Conservation (phyloP, 108 stramenopile genomes). For the Pelagomonas calceolata region DNA sequence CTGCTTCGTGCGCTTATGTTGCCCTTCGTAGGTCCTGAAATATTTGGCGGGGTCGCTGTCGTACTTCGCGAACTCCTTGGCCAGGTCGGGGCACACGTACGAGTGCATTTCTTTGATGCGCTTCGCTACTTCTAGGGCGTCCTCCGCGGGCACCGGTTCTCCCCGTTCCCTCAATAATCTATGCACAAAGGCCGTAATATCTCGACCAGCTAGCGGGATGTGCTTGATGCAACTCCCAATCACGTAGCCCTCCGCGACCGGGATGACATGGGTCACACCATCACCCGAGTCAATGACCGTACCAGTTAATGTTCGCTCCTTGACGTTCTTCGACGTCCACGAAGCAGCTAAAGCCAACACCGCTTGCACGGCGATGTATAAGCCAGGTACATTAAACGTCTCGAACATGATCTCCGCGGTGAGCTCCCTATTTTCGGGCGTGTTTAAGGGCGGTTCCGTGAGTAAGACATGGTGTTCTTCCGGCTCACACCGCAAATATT, state of each 20-base stretch:
- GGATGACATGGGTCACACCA: slow-evolving; percentile 60
- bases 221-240: slow-evolving; percentile 58
- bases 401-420: slow-evolving; percentile 70
- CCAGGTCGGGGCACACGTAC: slow-evolving; percentile 52
- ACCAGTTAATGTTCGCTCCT: slow-evolving; percentile 47
- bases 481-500: slow-evolving; percentile 54
- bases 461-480: slow-evolving; percentile 58
- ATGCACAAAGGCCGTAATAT: slow-evolving; percentile 51
- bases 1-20: slow-evolving; percentile 16
- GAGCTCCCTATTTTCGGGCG: slow-evolving; percentile 59
- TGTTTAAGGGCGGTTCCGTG: slow-evolving; percentile 59
- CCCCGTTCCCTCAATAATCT: slow-evolving; percentile 46
- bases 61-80: slow-evolving; percentile 50
- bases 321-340: slow-evolving; percentile 39
- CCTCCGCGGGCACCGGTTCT: slow-evolving; percentile 52
- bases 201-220: slow-evolving; percentile 55
- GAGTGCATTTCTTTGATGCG: slow-evolving; percentile 52
- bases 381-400: slow-evolving; percentile 58
- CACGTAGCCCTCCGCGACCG: slow-evolving; percentile 60
- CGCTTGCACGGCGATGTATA: slow-evolving; percentile 62
- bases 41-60: slow-evolving; percentile 44
- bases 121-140: slow-evolving; percentile 39
- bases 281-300: slow-evolving; percentile 58
- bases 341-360: slow-evolving; percentile 53
- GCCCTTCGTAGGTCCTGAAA: slow-evolving; percentile 36